Base-by-base conservation (phyloP, 2,329 filamentous ascomycete species). In the Mycocentrospora acerina region DNA sequence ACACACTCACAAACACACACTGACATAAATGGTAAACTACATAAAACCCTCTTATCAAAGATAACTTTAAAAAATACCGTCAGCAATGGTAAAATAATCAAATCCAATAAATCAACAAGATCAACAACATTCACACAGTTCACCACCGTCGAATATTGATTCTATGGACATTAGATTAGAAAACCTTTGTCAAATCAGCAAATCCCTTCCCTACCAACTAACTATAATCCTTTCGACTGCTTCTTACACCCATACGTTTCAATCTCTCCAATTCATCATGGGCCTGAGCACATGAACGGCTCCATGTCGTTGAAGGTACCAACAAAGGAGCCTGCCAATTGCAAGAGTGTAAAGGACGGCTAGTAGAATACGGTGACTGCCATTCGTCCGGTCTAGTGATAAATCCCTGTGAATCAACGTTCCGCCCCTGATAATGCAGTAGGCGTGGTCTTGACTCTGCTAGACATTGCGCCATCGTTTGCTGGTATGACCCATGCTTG, bases 181-280 rank as follows among this genome's bases (percentile, higher is more conserved):
- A n/a, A n/a, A n/a, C n/a, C n/a, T n/a, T n/a, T n/a, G n/a, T n/a
- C n/a, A n/a, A n/a, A 22, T 9, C 19, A 9, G 5, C 19, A 22
- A 5, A 9, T 6, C 5, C 9, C 5, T 22, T 22, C 19, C 35
- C n/a, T 4, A 28, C 19, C 7, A 28, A 29, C 7, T 32, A 38
- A 2, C 17, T 17, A 17, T 41, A 40, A 7, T 26, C 36, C 7
- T 42, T 41, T 11, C 42, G 51, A 39, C 59, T 59, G 42, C 55
- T 61, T 8, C 57, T 48, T 1, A 59, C 51, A 16, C 59, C 60
- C 14, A 45, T 27, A n/a, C 36, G 46, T 28, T 54, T 43, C 29
- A 59, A 14, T 9, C 29, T 40, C 7, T 53, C 42, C 46, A 44
- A 52, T 24, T 57, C 46, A 13, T 44, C 30, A 18, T 37, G 47